These are phyloP conservation scores for Penicillium cosmopolitanum DNA, from an alignment of 495 filamentous ascomycete species.

Conservation along the genomic window DNA sequence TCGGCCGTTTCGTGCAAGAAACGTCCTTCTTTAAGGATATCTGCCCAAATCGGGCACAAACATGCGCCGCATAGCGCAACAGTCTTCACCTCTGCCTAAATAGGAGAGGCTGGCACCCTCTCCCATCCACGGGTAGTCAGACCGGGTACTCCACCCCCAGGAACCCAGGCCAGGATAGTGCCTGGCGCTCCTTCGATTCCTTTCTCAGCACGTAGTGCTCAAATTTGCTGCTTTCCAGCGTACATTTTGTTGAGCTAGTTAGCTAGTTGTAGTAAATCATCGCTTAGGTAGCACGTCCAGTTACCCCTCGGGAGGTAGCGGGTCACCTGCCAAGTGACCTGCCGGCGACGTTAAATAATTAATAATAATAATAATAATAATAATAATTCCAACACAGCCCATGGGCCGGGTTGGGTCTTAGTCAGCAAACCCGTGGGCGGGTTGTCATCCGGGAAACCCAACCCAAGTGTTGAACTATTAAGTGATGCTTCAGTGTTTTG, in stretches of 20 bases:
- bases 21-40: slow-evolving; percentile 2
- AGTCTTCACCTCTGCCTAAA: neutral
- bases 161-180: neutral
- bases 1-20: slow-evolving; percentile 5
- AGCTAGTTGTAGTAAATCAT: neutral
- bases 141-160: slow-evolving; percentile 1
- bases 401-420: too few species aligned
- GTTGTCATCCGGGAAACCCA: too few species aligned
- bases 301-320: slow-evolving; percentile 2
- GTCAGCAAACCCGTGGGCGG: too few species aligned
- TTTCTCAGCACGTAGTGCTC: neutral
- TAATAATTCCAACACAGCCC: neutral
- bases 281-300: neutral
- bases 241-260: neutral
- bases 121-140: neutral
- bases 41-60: slow-evolving; percentile 2
- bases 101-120: neutral
- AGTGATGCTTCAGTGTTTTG: too few species aligned
- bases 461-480: too few species aligned
- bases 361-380: slow-evolving; percentile 1
- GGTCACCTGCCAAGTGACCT: slow-evolving; percentile 1
- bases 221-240: slow-evolving; percentile 1
- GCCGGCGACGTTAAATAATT: slow-evolving; percentile 1
- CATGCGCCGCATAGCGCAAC: neutral
- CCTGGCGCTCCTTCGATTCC: neutral